phyloP scores from a whole-genome alignment of 495 filamentous ascomycete genomes.

The Neurospora sp. region DNA sequence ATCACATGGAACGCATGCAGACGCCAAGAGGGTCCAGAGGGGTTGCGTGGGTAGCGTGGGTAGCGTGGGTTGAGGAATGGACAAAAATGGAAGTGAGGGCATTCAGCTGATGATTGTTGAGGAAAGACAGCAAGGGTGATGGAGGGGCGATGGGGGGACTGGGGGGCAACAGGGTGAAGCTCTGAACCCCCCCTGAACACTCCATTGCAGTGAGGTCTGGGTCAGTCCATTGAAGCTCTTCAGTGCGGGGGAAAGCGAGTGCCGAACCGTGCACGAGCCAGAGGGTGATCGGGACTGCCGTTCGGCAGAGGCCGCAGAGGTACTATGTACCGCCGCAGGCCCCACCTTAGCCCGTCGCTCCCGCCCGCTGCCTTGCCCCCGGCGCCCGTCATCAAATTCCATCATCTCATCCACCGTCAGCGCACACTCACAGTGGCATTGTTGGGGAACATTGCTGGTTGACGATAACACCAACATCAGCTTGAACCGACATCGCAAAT shows the following conservation, averaged over 20 bases:
- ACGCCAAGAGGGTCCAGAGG: background rate
- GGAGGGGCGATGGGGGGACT: background rate
- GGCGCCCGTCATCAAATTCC: background rate
- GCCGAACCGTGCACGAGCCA: background rate
- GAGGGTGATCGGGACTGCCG: background rate
- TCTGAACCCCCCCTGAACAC: background rate
- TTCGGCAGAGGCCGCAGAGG: background rate
- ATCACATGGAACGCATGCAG: background rate
- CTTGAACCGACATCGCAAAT: background rate
- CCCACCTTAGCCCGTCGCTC: background rate
- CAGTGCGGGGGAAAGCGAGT: background rate
- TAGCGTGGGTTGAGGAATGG: background rate
- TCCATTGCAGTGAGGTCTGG: background rate
- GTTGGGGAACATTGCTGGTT: background rate
- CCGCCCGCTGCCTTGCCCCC: background rate
- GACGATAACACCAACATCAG: background rate
- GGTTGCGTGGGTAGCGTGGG: background rate
- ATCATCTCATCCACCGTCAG: background rate
- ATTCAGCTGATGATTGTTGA: background rate
- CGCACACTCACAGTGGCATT: background rate
- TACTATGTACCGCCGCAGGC: background rate
- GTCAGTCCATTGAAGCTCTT: background rate
- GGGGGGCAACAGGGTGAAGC: background rate
- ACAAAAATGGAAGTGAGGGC: background rate
- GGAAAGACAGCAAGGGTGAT: background rate